These are phyloP conservation scores for Cyclotella atomus DNA, from an alignment of 108 stramenopile species.

Conservation along the genomic window DNA sequence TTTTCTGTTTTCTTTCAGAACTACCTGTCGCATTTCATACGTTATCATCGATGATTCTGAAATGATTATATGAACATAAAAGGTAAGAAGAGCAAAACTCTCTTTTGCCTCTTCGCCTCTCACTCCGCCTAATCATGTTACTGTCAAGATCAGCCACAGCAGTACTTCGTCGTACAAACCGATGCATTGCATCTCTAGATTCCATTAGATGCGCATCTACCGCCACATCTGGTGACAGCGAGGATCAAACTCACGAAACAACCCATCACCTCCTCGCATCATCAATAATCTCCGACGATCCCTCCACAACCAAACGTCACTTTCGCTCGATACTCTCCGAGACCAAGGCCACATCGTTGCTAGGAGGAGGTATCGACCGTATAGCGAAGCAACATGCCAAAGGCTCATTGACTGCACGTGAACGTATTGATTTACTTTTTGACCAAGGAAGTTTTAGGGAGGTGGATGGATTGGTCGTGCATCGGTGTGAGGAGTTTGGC, in stretches of 20 bases:
- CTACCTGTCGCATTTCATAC: neutral
- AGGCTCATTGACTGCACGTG: slow-evolving; percentile 98
- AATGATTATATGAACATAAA: no score
- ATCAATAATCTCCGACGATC: slow-evolving; percentile 44
- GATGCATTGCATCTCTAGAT: neutral
- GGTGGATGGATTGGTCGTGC: slow-evolving; percentile 93
- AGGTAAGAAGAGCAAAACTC: neutral
- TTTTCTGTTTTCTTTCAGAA: neutral
- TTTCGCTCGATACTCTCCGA: slow-evolving; percentile 78
- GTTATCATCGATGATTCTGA: no score
- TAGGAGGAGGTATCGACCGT: slow-evolving; percentile 89
- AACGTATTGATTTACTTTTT: slow-evolving; percentile 91
- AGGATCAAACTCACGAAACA: slow-evolving; percentile 4
- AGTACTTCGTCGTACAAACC: neutral
- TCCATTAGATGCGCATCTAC: neutral
- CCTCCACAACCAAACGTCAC: slow-evolving; percentile 70
- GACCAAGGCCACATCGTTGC: slow-evolving; percentile 62
- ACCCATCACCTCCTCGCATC: slow-evolving; percentile 33
- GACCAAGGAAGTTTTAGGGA: slow-evolving; percentile 93
- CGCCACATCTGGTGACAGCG: neutral
- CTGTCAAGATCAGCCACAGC: neutral
- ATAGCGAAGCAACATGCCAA: slow-evolving; percentile 89
- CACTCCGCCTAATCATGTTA: neutral
- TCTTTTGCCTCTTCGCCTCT: neutral
- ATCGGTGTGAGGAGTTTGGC: slow-evolving; percentile 98